These are phyloP conservation scores for Fusarium tanahbumbuense DNA, from an alignment of 2,329 filamentous ascomycete species.

Conservation along the genomic window DNA sequence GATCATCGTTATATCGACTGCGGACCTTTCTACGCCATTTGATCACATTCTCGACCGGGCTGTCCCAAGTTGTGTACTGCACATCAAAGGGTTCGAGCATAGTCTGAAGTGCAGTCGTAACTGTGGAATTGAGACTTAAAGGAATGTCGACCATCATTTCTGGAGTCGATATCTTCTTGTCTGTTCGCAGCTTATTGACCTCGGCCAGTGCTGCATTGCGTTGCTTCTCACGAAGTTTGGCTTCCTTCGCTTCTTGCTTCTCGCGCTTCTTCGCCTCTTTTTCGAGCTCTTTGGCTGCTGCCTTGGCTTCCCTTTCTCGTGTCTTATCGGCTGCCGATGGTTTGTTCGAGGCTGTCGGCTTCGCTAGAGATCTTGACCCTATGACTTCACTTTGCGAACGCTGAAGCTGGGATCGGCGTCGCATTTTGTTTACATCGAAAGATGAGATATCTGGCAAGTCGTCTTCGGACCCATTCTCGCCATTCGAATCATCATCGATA, in stretches of 20 bases:
- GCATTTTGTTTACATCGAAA: constrained; percentile 52
- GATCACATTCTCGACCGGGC: constrained; percentile 64
- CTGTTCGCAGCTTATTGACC: constrained; percentile 77
- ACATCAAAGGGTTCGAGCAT: constrained; percentile 65
- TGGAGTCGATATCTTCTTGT: constrained; percentile 77
- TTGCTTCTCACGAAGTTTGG: constrained; percentile 72
- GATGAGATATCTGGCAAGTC: constrained; percentile 62
- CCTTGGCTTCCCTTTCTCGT: constrained; percentile 58
- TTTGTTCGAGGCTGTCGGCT: constrained; percentile 42
- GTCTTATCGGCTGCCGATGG: constrained; percentile 53
- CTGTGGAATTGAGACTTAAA: constrained; percentile 61
- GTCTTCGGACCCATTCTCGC: constrained; percentile 53
- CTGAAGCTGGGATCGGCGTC: constrained; percentile 40
- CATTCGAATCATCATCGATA: constrained; percentile 53
- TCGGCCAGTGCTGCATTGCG: constrained; percentile 74
- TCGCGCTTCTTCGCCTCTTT: constrained; percentile 67
- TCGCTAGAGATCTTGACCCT: constrained; percentile 35
- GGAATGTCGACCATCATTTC: constrained; percentile 85
- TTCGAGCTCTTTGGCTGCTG: constrained; percentile 63
- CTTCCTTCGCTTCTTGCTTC: constrained; percentile 69
- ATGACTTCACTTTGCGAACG: constrained; percentile 50
- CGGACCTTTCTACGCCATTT: constrained; percentile 76
- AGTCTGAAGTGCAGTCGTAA: constrained; percentile 59
- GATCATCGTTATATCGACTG: constrained; percentile 70
- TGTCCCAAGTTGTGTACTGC: constrained; percentile 58